Evolutionary conservation across 2,329 filamentous ascomycete genomes (phyloP), one percentile per base, ranked within the genome.

Genomic region (Scolecobasidium constrictum): DNA sequence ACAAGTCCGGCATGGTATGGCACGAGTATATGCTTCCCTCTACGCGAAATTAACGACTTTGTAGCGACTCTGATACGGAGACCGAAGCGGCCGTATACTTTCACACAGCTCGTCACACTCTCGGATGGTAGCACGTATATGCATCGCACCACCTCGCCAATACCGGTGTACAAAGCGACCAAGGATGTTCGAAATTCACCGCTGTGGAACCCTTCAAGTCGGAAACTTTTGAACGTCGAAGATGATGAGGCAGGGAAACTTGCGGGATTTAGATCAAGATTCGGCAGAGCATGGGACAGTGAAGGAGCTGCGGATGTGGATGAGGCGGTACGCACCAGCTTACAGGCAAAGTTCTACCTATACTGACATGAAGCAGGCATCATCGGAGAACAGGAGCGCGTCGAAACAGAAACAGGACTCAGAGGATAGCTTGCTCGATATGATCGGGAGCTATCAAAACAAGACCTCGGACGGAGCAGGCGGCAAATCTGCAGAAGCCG

Each of bases 41-140:
- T n/a, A n/a, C n/a, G n/a, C n/a, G n/a, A n/a, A n/a, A 31, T n/a
- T 31, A 31, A 31, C n/a, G n/a, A 9, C 26, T 31, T 31, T 9
- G n/a, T n/a, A 31, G 92, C 92, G 41, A 87, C 84, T 18, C 83
- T 94, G 49, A 77, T 96, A 58, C 75, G 75, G 48, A 86, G 92
- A 13, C 87, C 87, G n/a, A 83, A 87, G 57, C 78, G 88, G 4
- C 90, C 92, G 34, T 96, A 95, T 72, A 86, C 82, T 52, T 96
- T 95, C 72, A 95, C 90, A n/a, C 92, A 98, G 66, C 76, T 98
- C 47, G 73, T 98, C 52, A 88, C 87, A 42, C 81, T 96, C 50
- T 86, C 83, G 33, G 92, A 98, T 69, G 92, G 92, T 53, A 84
- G 78, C 56, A 83, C 88, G 47, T 96, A 78, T 65, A 79, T 82